phyloP scores from a whole-genome alignment of 768 basidiomycete genomes.

The Suillus tomentosus region DNA sequence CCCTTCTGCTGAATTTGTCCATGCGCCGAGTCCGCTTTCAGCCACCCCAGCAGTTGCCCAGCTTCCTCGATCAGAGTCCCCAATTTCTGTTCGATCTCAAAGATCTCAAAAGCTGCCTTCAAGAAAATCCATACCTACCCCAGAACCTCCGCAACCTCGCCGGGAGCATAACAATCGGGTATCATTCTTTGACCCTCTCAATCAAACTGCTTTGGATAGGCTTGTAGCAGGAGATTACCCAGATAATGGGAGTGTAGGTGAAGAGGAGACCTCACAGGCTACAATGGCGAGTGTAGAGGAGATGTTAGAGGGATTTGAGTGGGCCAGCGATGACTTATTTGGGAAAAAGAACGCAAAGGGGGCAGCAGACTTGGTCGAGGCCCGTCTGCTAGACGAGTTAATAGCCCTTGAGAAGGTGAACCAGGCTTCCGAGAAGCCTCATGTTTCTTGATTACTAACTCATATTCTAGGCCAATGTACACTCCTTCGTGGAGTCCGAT shows the following conservation, averaged over 20 bases:
- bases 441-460: slow-evolving; percentile 10
- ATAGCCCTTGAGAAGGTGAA: slow-evolving; percentile 90
- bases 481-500: slow-evolving; percentile 96
- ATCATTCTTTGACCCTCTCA: slow-evolving; percentile 80
- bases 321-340: slow-evolving; percentile 82
- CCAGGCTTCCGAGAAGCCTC: neutral
- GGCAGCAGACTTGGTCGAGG: slow-evolving; percentile 90
- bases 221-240: slow-evolving; percentile 53
- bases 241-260: slow-evolving; percentile 54
- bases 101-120: slow-evolving; percentile 28
- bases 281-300: slow-evolving; percentile 94
- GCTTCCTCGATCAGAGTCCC: slow-evolving; percentile 22
- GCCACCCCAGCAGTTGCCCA: slow-evolving; percentile 14
- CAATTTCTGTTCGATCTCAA: slow-evolving; percentile 18
- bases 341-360: slow-evolving; percentile 64
- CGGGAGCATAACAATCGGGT: slow-evolving; percentile 69
- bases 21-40: slow-evolving; percentile 23
- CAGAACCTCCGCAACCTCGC: slow-evolving; percentile 40
- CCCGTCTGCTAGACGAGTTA: slow-evolving; percentile 84
- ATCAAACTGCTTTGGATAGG: slow-evolving; percentile 73
- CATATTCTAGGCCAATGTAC: slow-evolving; percentile 80
- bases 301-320: slow-evolving; percentile 98
- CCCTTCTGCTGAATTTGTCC: slow-evolving; percentile 24
- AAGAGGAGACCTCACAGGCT: slow-evolving; percentile 76
- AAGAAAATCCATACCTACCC: slow-evolving; percentile 33